Evolutionary conservation across 129 eudicot genomes (phyloP).

Genomic region (Saposhnikovia divaricata): DNA sequence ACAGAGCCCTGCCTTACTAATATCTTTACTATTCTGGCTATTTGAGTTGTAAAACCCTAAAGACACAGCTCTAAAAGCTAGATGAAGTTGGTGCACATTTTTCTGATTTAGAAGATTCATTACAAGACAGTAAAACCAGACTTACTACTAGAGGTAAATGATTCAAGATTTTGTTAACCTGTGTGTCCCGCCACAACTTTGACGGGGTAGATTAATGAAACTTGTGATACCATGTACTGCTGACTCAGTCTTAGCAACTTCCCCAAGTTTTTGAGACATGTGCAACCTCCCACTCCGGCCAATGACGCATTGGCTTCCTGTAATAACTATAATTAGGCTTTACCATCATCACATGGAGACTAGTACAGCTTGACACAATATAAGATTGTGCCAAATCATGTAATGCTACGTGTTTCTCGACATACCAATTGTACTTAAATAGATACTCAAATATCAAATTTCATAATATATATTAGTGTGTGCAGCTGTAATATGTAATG

Average conservation of each 20-base stretch:
- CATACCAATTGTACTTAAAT: too few relatives aligned
- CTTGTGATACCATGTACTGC: slow-evolving; percentile 78
- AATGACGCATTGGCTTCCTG: slow-evolving; percentile 68
- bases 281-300: slow-evolving; percentile 71
- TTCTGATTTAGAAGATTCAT: background rate
- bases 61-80: too few relatives aligned
- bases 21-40: too few relatives aligned
- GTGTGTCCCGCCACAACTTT: slow-evolving; percentile 56
- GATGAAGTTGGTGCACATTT: too few relatives aligned
- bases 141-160: slow-evolving; percentile 48
- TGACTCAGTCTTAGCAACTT: slow-evolving; percentile 72
- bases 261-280: slow-evolving; percentile 40
- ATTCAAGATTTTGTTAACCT: slow-evolving; percentile 79
- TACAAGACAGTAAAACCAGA: slow-evolving; percentile 33
- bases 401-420: too few relatives aligned
- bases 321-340: background rate
- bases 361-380: background rate
- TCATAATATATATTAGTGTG: too few relatives aligned
- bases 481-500: too few relatives aligned
- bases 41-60: too few relatives aligned
- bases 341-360: background rate
- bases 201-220: slow-evolving; percentile 76
- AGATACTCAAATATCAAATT: too few relatives aligned
- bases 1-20: too few relatives aligned
- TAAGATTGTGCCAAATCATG: background rate